Conservation (phyloP, 306 rosid species). For the Cyamopsis tetragonoloba region DNA sequence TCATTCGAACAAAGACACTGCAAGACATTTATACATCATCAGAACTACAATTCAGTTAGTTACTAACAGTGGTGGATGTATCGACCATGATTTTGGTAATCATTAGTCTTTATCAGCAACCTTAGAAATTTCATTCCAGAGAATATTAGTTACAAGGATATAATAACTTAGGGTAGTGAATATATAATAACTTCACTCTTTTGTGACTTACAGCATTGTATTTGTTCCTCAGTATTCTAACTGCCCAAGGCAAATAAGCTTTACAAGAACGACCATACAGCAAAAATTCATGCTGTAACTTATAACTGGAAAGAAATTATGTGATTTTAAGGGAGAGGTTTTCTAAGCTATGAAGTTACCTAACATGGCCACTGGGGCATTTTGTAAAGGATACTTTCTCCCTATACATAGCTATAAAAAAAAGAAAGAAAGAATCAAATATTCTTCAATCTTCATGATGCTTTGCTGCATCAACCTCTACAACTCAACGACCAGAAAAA, state of each 20-base stretch:
- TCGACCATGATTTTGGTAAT: too few species aligned
- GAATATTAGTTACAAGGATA: too few species aligned
- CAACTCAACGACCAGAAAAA: slow-evolving; percentile 80
- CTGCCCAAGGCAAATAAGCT: slow-evolving; percentile 48
- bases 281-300: slow-evolving; percentile 35
- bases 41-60: background rate
- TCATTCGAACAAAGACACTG: background rate
- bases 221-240: slow-evolving; percentile 32
- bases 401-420: slow-evolving; percentile 34
- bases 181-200: slow-evolving; percentile 31
- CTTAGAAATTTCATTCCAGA: background rate
- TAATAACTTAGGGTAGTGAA: slow-evolving; percentile 16
- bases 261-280: slow-evolving; percentile 56
- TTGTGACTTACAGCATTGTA: slow-evolving; percentile 31
- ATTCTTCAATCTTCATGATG: slow-evolving; percentile 32
- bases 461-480: slow-evolving; percentile 26
- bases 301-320: slow-evolving; percentile 36
- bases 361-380: slow-evolving; percentile 40
- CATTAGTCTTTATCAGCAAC: background rate
- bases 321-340: slow-evolving; percentile 3
- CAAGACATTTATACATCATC: too few species aligned
- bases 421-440: slow-evolving; percentile 29
- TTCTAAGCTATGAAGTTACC: slow-evolving; percentile 46
- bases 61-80: too few species aligned
- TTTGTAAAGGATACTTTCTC: slow-evolving; percentile 39